phyloP scores from a whole-genome alignment of 2,329 filamentous ascomycete species.

The Aspergillus sclerotialis region DNA sequence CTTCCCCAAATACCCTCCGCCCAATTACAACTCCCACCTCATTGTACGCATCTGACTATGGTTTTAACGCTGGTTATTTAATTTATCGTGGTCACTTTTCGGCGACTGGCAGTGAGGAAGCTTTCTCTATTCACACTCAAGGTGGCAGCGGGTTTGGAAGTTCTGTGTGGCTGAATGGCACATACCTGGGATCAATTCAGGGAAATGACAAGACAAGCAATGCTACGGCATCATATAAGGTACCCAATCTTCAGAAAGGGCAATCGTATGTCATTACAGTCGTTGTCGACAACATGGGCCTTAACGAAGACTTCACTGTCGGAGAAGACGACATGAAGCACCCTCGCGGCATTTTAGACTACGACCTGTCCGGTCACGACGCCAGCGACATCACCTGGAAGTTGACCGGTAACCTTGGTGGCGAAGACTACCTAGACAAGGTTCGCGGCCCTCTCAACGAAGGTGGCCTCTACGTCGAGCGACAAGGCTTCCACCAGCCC shows the following conservation, averaged over 20 bases:
- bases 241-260: slow-evolving; percentile 48
- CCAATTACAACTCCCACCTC: slow-evolving; percentile 57
- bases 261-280: slow-evolving; percentile 58
- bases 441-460: slow-evolving; percentile 52
- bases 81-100: slow-evolving; percentile 65
- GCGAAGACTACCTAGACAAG: slow-evolving; percentile 48
- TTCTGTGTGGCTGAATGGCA: slow-evolving; percentile 58
- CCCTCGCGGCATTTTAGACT: slow-evolving; percentile 49
- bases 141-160: slow-evolving; percentile 63
- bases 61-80: slow-evolving; percentile 62
- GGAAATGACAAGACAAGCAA: slow-evolving; percentile 47
- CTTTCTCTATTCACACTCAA: slow-evolving; percentile 52
- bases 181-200: slow-evolving; percentile 58
- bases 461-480: slow-evolving; percentile 49
- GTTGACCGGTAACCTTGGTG: slow-evolving; percentile 53
- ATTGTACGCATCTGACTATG: slow-evolving; percentile 66
- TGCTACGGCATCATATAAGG: slow-evolving; percentile 50
- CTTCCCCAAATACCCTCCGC: slow-evolving; percentile 54
- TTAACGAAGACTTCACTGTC: slow-evolving; percentile 59
- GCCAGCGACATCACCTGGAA: slow-evolving; percentile 43
- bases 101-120: slow-evolving; percentile 53
- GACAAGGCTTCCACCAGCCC: slow-evolving; percentile 51
- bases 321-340: slow-evolving; percentile 53
- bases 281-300: slow-evolving; percentile 65
- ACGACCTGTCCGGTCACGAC: slow-evolving; percentile 32